Percentiles rank a stretch among this genome's conserved stretches.
phyloP scores from a whole-genome alignment of 164 flowering plant species.

The Kingdonia uniflora region DNA sequence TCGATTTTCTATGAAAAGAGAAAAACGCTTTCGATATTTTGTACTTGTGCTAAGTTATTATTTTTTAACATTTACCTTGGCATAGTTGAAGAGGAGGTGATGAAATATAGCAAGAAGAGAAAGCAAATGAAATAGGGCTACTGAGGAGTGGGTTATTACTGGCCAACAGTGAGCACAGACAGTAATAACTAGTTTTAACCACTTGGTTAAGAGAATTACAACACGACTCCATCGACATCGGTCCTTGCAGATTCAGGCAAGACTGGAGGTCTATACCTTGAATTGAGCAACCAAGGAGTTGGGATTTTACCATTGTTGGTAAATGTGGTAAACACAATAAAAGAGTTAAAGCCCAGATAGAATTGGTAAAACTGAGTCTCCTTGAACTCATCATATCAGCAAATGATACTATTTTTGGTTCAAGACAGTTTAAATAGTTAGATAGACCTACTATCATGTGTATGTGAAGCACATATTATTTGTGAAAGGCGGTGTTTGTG shows the following conservation, averaged over 20 bases:
- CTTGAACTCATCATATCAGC: not conserved
- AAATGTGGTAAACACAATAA: not conserved
- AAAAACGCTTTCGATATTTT: too few relatives aligned
- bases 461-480: too few relatives aligned
- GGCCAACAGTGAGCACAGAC: not conserved
- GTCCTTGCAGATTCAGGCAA: not conserved
- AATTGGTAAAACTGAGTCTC: not conserved
- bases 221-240: not conserved
- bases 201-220: not conserved
- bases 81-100: not conserved
- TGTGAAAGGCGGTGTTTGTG: not conserved
- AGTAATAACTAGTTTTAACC: not conserved
- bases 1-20: too few relatives aligned
- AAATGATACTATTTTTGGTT: too few relatives aligned
- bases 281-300: not conserved
- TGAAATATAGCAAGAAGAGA: not conserved
- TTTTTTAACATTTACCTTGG: not conserved
- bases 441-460: too few relatives aligned
- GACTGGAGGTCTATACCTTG: constrained; percentile 1
- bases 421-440: too few relatives aligned
- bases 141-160: too few relatives aligned
- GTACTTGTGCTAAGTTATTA: too few relatives aligned
- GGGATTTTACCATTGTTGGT: not conserved
- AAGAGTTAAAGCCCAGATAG: not conserved
- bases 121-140: too few relatives aligned